A percentile compares a stretch with the other conserved stretches of the same genome.
These are phyloP conservation scores for Boehmeria nivea DNA, from an alignment of 306 rosid genomes.

Conservation along the genomic window DNA sequence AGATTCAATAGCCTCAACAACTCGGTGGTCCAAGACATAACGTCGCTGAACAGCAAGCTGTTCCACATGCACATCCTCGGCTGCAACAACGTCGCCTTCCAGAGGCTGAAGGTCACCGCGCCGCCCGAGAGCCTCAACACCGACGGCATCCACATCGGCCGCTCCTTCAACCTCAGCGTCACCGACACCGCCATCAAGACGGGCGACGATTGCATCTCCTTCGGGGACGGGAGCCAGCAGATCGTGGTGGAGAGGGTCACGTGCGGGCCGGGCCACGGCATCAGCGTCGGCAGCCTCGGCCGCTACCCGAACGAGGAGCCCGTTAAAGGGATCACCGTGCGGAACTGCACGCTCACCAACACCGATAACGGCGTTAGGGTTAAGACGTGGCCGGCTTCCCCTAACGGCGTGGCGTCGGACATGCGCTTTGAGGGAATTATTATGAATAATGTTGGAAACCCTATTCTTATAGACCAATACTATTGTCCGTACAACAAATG, in stretches of 20 bases:
- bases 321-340: conserved; percentile 8
- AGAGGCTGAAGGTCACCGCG: conserved; percentile 19
- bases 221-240: conserved; percentile 39
- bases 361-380: conserved; percentile 23
- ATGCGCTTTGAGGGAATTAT: conserved; percentile 14
- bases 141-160: conserved; percentile 43
- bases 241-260: conserved; percentile 15
- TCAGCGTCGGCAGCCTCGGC: conserved; percentile 45
- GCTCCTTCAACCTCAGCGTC: conserved; percentile 29
- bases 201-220: conserved; percentile 45
- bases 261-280: conserved; percentile 49
- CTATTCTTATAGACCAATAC: conserved; percentile 18
- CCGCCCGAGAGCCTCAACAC: conserved; percentile 36
- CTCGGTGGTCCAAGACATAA: conserved; percentile 15
- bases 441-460: conserved; percentile 22
- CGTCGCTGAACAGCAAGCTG: conserved; percentile 30
- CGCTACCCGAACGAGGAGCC: conserved; percentile 13
- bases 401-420: neutral
- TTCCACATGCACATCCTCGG: conserved; percentile 34
- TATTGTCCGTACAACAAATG: conserved; percentile 37
- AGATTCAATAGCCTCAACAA: conserved; percentile 30
- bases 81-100: conserved; percentile 32
- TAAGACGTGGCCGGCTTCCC: conserved; percentile 20
- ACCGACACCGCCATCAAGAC: conserved; percentile 24
- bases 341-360: conserved; percentile 8